Percentiles rank a stretch among this genome's conserved stretches.
phyloP scores from a whole-genome alignment of 1,284 basidiomycete genomes.

The Rhodotorula sp. region DNA sequence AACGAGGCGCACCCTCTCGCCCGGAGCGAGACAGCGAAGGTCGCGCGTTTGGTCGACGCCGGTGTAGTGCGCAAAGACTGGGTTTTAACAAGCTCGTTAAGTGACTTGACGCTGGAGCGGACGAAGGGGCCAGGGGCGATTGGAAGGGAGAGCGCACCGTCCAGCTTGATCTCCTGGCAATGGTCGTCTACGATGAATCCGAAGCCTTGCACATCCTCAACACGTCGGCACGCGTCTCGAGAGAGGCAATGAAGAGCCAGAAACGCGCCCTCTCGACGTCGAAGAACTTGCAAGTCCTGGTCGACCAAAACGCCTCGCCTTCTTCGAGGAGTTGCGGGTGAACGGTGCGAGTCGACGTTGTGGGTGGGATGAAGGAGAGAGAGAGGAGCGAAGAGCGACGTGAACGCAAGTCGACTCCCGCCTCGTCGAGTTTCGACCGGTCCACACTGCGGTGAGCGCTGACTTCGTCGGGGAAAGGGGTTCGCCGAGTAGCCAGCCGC shows the following conservation, averaged over 20 bases:
- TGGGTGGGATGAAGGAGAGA: too few relatives aligned
- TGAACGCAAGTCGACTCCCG: too few relatives aligned
- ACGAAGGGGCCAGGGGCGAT: too few relatives aligned
- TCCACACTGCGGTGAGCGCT: too few relatives aligned
- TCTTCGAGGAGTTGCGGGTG: not conserved
- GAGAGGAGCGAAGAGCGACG: too few relatives aligned
- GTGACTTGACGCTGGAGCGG: not conserved
- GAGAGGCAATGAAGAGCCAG: not conserved
- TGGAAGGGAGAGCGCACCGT: not conserved
- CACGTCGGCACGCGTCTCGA: not conserved
- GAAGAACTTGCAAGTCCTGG: constrained; percentile 5
- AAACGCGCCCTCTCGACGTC: constrained; percentile 3
- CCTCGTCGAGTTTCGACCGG: too few relatives aligned
- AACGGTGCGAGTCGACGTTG: too few relatives aligned
- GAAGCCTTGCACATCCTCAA: not conserved
- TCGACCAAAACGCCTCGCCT: not conserved
- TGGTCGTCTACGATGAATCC: constrained; percentile 21
- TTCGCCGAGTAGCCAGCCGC: too few relatives aligned
- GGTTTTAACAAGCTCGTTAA: too few relatives aligned
- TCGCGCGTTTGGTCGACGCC: not conserved
- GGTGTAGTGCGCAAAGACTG: constrained; percentile 28
- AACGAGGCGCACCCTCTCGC: not conserved
- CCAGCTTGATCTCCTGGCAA: not conserved
- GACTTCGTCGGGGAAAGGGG: too few relatives aligned
- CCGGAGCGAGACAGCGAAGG: constrained; percentile 9